Base-by-base conservation (phyloP, 352 stramenopile genomes). In the Bremia lactucae region DNA sequence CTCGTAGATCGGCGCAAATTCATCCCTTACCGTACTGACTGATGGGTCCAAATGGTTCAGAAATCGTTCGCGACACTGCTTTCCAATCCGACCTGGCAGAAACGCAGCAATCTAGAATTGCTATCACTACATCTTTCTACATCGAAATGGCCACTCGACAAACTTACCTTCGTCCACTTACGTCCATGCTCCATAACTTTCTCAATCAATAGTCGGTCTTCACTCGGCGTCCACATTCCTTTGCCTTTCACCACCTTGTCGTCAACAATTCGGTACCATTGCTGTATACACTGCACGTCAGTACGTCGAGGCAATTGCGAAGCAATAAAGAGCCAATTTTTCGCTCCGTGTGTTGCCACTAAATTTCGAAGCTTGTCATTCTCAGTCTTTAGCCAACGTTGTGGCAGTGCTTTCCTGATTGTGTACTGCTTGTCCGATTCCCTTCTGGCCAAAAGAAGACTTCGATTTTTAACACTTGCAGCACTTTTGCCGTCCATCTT, bases 231-330 rank as follows among this genome's bases (percentile, higher is more conserved):
- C 76, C 76, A 89, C 35, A 62, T 65, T 16, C 52, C 50, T 64
- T 72, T 73, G 7, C 74, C 77, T 46, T 85, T 87, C 25, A 69
- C 47, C 13, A 85, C 60, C 24, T 42, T 49, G 2, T 59, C 53
- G 21, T 79, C 49, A 14, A 83, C 40, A 31, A 81, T 76, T 5
- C 70, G 64, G 36, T 76, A 52, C 77, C 77, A 90, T 36, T 90
- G 77, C 48, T 90, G 77, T 16, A 79, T 57, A 36, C 74, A 89
- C 50, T 89, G 77, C 16, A 87, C 31, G 38, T 89, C 77, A 0
- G 77, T 87, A 4, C 74, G 58, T 22, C 65, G 59, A 9, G 65
- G 65, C 7, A 89, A 49, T 24, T 89, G 74, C 13, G 74, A 86
- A 11, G 74, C 74, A 26, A 89, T 66, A 23, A 83, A 80, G 23